Evolutionary conservation across 495 filamentous ascomycete genomes (phyloP), one percentile per base, ranked within the genome.

Genomic region (Oidiodendron maius): DNA sequence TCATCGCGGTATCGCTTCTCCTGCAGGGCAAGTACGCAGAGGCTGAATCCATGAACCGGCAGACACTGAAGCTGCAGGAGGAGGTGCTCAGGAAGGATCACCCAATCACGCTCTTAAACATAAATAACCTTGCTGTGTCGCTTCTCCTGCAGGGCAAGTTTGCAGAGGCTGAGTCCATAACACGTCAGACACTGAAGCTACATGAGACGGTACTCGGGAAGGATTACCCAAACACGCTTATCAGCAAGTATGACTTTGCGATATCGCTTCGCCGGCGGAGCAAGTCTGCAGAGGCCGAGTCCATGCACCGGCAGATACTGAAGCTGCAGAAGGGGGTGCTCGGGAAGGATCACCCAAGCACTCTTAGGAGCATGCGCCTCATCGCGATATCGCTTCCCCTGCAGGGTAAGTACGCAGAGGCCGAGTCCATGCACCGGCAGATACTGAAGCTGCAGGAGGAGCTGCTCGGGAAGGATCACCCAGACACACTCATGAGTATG

Each of bases 241-340:
- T 0, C 1, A 66, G 26, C 52, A 60, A 60, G 54, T 51, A 53
- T 36, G 61, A 40, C 37, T 55, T 61, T 25, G 60, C 53, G 8
- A 48, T 55, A 10, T 5, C 57, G n/a, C 50, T 62, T 3, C n/a
- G 50, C 4, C 23, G 35, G n/a, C 51, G 59, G 16, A 60, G 61
- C 4, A 58, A 60, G 18, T 64, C 60, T 42, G 24, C 61, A 40
- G 65, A 71, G 32, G 64, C 70, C 1, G 64, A 67, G 28, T 16
- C 16, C n/a, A 22, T 64, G n/a, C 46, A 59, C 39, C 56, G 48
- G 25, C 47, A 50, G 15, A 46, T 49, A 1, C 51, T 71, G 18
- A 47, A 46, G 5, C 36, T 52, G 21, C 30, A 58, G 16, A 60
- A 66, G 50, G 42, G 49, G 32, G 54, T 50, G 23, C 52, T 66